These are phyloP conservation scores for Apiospora rasikravindrae DNA, from an alignment of 2,329 filamentous ascomycete species.

Conservation along the genomic window DNA sequence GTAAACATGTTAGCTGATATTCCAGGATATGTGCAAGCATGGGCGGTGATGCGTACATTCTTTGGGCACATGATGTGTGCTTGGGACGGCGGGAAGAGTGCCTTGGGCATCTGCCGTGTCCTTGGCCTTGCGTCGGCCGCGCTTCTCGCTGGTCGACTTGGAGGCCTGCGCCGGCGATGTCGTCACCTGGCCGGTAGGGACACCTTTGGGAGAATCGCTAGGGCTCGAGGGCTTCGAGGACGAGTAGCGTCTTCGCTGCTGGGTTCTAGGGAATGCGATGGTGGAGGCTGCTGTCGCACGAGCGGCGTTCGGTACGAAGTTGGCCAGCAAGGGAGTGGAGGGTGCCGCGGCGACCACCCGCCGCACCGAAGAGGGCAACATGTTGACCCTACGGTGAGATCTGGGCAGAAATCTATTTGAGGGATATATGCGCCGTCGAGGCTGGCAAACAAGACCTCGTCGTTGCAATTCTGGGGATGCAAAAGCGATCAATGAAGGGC, in stretches of 20 bases:
- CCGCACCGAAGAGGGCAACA: slow-evolving; percentile 62
- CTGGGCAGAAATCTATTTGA: neutral
- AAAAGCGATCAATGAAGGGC: slow-evolving; percentile 9
- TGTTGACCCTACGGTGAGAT: slow-evolving; percentile 31
- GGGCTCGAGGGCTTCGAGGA: slow-evolving; percentile 68
- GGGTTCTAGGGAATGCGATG: slow-evolving; percentile 42
- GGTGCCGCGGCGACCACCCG: slow-evolving; percentile 56
- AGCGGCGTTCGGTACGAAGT: slow-evolving; percentile 47
- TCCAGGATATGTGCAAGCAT: neutral
- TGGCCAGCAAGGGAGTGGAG: slow-evolving; percentile 50
- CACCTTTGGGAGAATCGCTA: slow-evolving; percentile 59
- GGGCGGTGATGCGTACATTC: slow-evolving; percentile 53
- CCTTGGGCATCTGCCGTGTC: slow-evolving; percentile 55
- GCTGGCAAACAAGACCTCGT: slow-evolving; percentile 13
- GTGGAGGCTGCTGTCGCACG: slow-evolving; percentile 43
- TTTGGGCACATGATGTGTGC: slow-evolving; percentile 73
- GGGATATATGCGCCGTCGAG: neutral
- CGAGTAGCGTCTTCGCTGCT: slow-evolving; percentile 60
- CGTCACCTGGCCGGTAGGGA: slow-evolving; percentile 56
- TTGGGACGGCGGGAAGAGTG: slow-evolving; percentile 75
- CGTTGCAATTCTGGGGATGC: slow-evolving; percentile 9
- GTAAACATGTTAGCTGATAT: slow-evolving; percentile 26
- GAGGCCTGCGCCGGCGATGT: slow-evolving; percentile 49
- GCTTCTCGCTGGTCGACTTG: slow-evolving; percentile 57
- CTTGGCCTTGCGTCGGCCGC: slow-evolving; percentile 62